Percentiles rank a stretch among this genome's conserved stretches.
phyloP scores from a whole-genome alignment of 139 green algal genomes.

The Micractinium conductrix region DNA sequence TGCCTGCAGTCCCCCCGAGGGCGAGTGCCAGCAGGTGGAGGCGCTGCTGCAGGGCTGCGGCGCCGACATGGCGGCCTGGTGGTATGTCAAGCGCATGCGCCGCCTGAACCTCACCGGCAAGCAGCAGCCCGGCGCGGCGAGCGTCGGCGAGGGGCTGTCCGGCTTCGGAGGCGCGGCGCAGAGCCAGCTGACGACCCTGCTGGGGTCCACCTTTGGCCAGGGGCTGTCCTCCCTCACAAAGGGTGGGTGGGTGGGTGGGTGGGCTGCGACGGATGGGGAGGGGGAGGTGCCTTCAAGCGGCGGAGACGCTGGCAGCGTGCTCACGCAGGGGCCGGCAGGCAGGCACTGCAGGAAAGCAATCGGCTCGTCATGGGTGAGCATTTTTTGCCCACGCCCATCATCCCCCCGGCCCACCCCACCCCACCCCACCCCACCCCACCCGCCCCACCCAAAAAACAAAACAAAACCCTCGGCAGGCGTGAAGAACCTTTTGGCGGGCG shows the following conservation, averaged over 20 bases:
- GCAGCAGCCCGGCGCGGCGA: constrained; percentile 9
- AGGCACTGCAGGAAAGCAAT: too few relatives aligned
- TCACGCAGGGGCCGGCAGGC: too few relatives aligned
- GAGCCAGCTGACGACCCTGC: constrained; percentile 89
- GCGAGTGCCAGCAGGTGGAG: constrained; percentile 28
- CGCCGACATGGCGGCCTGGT: constrained; percentile 80
- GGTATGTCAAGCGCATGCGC: constrained; percentile 91
- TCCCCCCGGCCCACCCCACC: background rate
- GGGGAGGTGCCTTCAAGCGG: too few relatives aligned
- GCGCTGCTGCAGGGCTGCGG: constrained; percentile 38
- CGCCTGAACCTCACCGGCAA: constrained; percentile 84
- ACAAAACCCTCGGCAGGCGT: too few relatives aligned
- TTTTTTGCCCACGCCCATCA: background rate
- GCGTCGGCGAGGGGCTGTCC: constrained; percentile 18
- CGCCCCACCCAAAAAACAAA: too few relatives aligned
- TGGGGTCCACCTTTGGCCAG: constrained; percentile 93
- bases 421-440: too few relatives aligned
- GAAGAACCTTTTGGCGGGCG: constrained; percentile 90
- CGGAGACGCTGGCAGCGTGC: too few relatives aligned
- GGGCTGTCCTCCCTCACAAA: constrained; percentile 89
- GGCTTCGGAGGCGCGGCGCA: constrained; percentile 40
- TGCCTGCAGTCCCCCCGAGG: constrained; percentile 12
- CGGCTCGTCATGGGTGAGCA: too few relatives aligned
- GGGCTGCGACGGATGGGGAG: too few relatives aligned
- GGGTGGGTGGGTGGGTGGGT: constrained; percentile 28